phyloP scores from a whole-genome alignment of 192 early-diverging fungal species.

The Coemansia sp. region DNA sequence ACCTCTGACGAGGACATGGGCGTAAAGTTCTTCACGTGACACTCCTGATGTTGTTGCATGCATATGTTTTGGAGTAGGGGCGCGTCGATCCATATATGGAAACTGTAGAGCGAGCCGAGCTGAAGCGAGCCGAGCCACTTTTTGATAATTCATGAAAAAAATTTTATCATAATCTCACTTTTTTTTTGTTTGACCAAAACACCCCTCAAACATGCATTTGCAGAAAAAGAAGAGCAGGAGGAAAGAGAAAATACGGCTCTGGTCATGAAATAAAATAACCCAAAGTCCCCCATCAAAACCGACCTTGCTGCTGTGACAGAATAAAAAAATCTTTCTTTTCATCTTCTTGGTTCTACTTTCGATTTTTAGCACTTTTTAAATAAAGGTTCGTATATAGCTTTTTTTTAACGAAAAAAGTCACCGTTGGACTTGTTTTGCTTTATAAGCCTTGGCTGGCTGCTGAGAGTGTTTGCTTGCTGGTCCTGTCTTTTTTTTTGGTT shows the following conservation, averaged over 20 bases:
- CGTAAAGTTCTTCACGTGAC: conserved; percentile 75
- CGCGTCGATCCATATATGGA: background rate
- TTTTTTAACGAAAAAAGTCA: background rate
- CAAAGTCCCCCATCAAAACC: background rate
- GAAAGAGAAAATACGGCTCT: too few species aligned
- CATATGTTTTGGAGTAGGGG: conserved; percentile 14
- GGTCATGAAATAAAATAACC: too few species aligned
- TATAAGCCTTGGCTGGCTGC: too few species aligned
- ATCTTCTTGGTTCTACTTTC: background rate
- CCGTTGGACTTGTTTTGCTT: too few species aligned
- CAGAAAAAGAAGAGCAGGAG: too few species aligned
- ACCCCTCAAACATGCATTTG: background rate
- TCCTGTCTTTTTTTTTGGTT: too few species aligned
- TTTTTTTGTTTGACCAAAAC: background rate
- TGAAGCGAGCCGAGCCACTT: background rate
- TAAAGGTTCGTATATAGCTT: conserved; percentile 4
- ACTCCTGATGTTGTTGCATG: background rate
- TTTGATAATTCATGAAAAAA: conserved; percentile 3
- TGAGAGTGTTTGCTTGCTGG: too few species aligned
- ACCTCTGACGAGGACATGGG: conserved; percentile 69
- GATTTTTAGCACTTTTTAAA: conserved; percentile 3
- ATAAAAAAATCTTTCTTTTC: background rate
- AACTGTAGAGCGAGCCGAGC: background rate
- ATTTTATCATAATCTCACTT: conserved; percentile 2
- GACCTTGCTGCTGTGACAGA: background rate